A percentile compares a stretch with the other conserved stretches of the same genome.
Conservation (phyloP, 805 yeast species). For the Wickerhamiella sergipiensis region DNA sequence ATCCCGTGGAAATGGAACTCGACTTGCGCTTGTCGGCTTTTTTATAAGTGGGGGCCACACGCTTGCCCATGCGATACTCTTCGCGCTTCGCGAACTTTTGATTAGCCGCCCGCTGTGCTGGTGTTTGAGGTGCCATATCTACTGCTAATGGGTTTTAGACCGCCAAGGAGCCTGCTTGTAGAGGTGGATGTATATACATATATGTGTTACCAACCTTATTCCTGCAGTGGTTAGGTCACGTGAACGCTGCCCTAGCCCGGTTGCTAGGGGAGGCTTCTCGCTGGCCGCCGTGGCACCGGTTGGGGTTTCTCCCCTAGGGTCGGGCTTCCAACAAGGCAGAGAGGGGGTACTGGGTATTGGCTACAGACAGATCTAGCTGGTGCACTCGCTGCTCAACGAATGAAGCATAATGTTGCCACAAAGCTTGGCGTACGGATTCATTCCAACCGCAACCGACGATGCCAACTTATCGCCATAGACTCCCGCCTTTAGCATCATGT, state of each 20-base stretch:
- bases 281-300: too few species aligned
- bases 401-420: slow-evolving; percentile 22
- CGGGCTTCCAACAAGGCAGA: too few species aligned
- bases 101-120: slow-evolving; percentile 80
- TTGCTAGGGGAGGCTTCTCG: background rate
- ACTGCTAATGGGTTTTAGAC: background rate
- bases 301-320: too few species aligned
- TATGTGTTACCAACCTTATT: background rate
- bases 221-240: background rate
- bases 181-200: background rate
- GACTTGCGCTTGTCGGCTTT: slow-evolving; percentile 19
- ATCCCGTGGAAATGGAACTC: background rate
- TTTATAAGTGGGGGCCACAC: slow-evolving; percentile 18
- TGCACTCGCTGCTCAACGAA: background rate
- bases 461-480: slow-evolving; percentile 22
- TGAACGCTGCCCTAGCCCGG: background rate
- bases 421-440: slow-evolving; percentile 25
- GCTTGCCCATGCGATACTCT: slow-evolving; percentile 64
- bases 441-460: slow-evolving; percentile 15
- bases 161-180: background rate
- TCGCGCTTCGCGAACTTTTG: slow-evolving; percentile 63
- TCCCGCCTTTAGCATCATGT: slow-evolving; percentile 19
- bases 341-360: too few species aligned
- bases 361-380: background rate
- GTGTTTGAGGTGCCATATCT: slow-evolving; percentile 43